These are phyloP conservation scores for Stachybotrys chlorohalonatus DNA, from an alignment of 2,329 filamentous ascomycete species.

Conservation along the genomic window DNA sequence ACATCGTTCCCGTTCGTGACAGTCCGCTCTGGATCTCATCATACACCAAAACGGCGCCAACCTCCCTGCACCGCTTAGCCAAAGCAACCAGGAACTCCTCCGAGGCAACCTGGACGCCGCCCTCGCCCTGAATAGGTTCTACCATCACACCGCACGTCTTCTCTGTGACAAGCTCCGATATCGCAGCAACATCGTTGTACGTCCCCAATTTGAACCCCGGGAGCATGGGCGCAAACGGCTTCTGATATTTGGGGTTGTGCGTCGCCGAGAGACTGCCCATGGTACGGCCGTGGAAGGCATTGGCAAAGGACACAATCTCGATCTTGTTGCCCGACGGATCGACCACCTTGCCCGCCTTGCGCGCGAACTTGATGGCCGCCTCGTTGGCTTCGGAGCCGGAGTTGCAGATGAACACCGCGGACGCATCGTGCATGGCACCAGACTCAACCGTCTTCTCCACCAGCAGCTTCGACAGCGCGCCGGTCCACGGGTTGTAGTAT, in stretches of 20 bases:
- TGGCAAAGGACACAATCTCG: conserved; percentile 83
- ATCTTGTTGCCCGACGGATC: conserved; percentile 65
- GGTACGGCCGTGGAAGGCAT: conserved; percentile 91
- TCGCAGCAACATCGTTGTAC: conserved; percentile 70
- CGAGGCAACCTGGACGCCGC: conserved; percentile 76
- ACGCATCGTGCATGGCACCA: conserved; percentile 73
- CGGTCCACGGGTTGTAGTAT: conserved; percentile 96
- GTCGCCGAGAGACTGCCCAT: conserved; percentile 95
- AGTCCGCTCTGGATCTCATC: conserved; percentile 98
- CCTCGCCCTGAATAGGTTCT: conserved; percentile 96
- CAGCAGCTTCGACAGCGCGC: conserved; percentile 75
- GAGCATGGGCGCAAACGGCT: conserved; percentile 89
- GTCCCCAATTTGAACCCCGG: conserved; percentile 83
- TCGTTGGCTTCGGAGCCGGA: conserved; percentile 97
- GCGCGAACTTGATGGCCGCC: conserved; percentile 91
- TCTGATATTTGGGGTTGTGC: conserved; percentile 95
- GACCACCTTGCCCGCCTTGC: conserved; percentile 74
- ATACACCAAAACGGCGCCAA: conserved; percentile 83
- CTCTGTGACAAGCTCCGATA: conserved; percentile 68
- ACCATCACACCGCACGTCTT: conserved; percentile 90
- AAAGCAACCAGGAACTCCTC: conserved; percentile 77
- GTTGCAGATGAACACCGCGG: conserved; percentile 86
- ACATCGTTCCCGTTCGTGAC: conserved; percentile 76
- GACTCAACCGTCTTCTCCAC: conserved; percentile 72
- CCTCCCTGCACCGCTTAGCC: conserved; percentile 74